These are phyloP conservation scores for Chernovozyma sophiae-reginae DNA, from an alignment of 1,139 yeast species.

Conservation along the genomic window DNA sequence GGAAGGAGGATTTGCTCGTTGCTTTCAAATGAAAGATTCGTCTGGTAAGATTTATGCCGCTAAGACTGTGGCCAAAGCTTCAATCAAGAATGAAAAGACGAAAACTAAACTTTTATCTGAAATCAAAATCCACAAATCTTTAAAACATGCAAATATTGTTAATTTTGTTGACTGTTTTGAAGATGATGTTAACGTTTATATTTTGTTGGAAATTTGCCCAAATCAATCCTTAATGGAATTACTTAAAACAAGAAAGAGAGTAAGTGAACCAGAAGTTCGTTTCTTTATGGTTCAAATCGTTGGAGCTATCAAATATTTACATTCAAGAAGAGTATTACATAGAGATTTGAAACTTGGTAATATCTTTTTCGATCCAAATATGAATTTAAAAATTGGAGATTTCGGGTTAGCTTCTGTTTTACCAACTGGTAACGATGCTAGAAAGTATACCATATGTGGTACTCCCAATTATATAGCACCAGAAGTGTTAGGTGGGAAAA, in stretches of 20 bases:
- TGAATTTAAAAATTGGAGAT: constrained; percentile 94
- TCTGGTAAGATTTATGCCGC: constrained; percentile 90
- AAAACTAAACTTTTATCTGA: constrained; percentile 86
- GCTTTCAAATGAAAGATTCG: constrained; percentile 93
- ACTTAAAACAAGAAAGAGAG: constrained; percentile 72
- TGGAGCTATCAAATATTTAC: constrained; percentile 92
- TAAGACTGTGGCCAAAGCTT: constrained; percentile 94
- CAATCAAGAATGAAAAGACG: constrained; percentile 87
- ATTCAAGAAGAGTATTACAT: constrained; percentile 89
- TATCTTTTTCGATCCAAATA: constrained; percentile 85
- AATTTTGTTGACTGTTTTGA: constrained; percentile 93
- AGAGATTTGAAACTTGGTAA: constrained; percentile 93
- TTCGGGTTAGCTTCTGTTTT: constrained; percentile 93
- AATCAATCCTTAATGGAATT: constrained; percentile 92
- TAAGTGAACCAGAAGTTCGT: constrained; percentile 90
- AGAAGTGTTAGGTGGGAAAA: constrained; percentile 86
- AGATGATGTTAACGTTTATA: constrained; percentile 90
- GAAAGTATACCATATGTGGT: constrained; percentile 93
- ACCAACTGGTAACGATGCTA: constrained; percentile 56
- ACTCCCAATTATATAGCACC: constrained; percentile 99
- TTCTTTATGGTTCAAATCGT: constrained; percentile 87
- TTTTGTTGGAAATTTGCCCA: constrained; percentile 89
- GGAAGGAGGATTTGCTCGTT: constrained; percentile 98
- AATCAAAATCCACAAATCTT: constrained; percentile 89
- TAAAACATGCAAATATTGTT: constrained; percentile 86